Conservation (phyloP, 768 basidiomycete genomes). For the Mycena chlorophos region DNA sequence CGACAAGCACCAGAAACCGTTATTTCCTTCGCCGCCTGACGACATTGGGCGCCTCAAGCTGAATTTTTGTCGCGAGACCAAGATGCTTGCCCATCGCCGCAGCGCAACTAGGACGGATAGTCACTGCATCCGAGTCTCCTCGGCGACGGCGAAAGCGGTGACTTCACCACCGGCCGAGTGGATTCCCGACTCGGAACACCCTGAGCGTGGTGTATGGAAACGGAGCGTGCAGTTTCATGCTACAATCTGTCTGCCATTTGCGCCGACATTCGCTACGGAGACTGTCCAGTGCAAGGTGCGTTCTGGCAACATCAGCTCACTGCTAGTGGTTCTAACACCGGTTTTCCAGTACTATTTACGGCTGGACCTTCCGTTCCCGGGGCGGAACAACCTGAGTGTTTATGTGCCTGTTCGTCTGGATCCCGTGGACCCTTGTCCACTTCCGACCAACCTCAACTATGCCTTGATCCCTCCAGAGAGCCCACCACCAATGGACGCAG, state of each 20-base stretch:
- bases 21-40: conserved; percentile 18
- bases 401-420: conserved; percentile 15
- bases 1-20: conserved; percentile 9
- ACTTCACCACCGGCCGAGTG: conserved; percentile 9
- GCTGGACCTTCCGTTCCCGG: conserved; percentile 9
- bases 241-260: conserved; percentile 10
- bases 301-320: not conserved
- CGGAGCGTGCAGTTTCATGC: conserved; percentile 13
- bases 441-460: conserved; percentile 2
- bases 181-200: conserved; percentile 13
- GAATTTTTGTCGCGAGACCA: conserved; percentile 13
- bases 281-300: conserved; percentile 17
- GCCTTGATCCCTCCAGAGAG: conserved; percentile 12
- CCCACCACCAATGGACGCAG: conserved; percentile 2
- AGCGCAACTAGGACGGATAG: not conserved
- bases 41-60: conserved; percentile 11
- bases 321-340: not conserved
- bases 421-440: conserved; percentile 7
- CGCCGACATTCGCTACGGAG: conserved; percentile 17
- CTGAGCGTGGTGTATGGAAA: conserved; percentile 17
- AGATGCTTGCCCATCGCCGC: conserved; percentile 4
- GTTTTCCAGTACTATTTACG: conserved; percentile 5
- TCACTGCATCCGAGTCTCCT: conserved; percentile 1
- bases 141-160: conserved; percentile 9
- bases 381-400: conserved; percentile 14